A percentile compares a stretch with the other conserved stretches of the same genome.
These are phyloP conservation scores for Apophysomyces elegans DNA, from an alignment of 371 early-diverging fungal genomes.

Conservation along the genomic window DNA sequence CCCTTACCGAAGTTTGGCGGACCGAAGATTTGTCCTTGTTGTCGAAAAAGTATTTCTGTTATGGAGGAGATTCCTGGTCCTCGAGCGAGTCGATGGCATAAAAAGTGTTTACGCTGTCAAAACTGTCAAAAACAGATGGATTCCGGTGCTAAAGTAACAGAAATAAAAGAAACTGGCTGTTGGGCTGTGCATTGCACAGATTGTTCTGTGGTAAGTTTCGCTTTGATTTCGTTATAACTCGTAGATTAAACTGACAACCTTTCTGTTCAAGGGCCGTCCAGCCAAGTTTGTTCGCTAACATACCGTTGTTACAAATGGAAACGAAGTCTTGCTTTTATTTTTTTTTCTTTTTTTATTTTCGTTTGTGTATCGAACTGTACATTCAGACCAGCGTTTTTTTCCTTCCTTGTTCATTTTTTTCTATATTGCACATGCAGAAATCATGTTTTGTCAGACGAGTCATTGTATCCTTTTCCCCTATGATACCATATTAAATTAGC, in stretches of 20 bases:
- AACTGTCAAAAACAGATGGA: constrained; percentile 62
- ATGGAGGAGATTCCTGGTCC: constrained; percentile 66
- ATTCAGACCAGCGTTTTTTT: background rate
- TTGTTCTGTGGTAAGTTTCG: constrained; percentile 30
- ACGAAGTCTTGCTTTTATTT: background rate
- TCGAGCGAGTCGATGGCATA: constrained; percentile 63
- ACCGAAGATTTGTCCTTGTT: constrained; percentile 56
- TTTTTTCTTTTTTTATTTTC: too few relatives aligned
- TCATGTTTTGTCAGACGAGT: too few relatives aligned
- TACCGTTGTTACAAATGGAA: background rate
- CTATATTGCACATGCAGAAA: constrained; percentile 26
- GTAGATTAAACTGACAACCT: background rate
- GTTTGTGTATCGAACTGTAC: too few relatives aligned
- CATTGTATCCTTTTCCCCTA: too few relatives aligned
- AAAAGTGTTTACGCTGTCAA: constrained; percentile 59
- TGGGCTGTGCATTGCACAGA: constrained; percentile 54
- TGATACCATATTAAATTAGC: too few relatives aligned
- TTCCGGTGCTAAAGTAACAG: constrained; percentile 55
- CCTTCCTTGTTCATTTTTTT: constrained; percentile 26
- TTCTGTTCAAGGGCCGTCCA: background rate
- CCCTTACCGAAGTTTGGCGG: constrained; percentile 59
- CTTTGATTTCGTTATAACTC: constrained; percentile 16
- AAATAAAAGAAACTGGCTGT: constrained; percentile 32
- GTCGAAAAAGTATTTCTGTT: constrained; percentile 51
- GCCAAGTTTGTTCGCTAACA: background rate